Conservation (phyloP, 176 grass and related monocot species). For the Triticum aestivum region IWGSC_CS_RefSeq_v2.1 NC_057810.1:78657279-78657778, state of each 20-base stretch:
- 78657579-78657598: background rate
- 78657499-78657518: background rate
- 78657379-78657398: constrained; percentile 29
- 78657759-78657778: too few species aligned
- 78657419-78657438: background rate
- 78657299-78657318: constrained; percentile 28
- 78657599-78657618: background rate
- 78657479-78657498: constrained; percentile 26
- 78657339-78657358: constrained; percentile 9
- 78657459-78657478: background rate
- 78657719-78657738: background rate
- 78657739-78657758: too few species aligned
- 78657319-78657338: background rate
- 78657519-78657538: background rate
- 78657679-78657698: background rate
- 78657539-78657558: too few species aligned
- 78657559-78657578: background rate
- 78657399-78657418: background rate
- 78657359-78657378: constrained; percentile 41
- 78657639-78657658: background rate
- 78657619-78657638: background rate
- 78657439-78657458: background rate
- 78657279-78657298: background rate
- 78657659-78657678: background rate
- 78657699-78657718: background rate